Evolutionary conservation across 2,329 filamentous ascomycete genomes (phyloP).

Genomic region (Diaporthe citrichinensis): DNA sequence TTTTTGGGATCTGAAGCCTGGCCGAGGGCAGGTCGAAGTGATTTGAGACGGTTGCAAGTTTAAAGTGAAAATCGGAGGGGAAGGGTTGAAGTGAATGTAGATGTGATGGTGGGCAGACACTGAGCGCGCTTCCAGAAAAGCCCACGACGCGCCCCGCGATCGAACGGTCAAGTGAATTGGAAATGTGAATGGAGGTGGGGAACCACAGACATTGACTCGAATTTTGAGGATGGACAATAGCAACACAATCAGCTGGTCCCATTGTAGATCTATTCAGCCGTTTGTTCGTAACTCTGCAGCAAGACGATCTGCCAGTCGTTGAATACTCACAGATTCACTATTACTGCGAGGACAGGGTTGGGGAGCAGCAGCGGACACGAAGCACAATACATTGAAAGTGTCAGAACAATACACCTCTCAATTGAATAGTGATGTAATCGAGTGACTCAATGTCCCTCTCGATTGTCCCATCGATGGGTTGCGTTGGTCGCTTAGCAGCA

Average conservation of each 20-base stretch:
- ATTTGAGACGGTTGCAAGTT: background rate
- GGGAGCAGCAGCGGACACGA: background rate
- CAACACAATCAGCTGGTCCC: too few species aligned
- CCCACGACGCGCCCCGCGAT: background rate
- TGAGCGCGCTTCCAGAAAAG: background rate
- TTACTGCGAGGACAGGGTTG: background rate
- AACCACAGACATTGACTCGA: background rate
- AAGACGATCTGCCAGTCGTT: background rate
- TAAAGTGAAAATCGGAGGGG: background rate
- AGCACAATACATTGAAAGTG: background rate
- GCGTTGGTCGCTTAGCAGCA: background rate
- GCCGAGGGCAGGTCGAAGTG: background rate
- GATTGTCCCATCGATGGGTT: background rate
- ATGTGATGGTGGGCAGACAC: background rate
- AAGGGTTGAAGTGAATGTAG: background rate
- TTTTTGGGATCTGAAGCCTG: background rate
- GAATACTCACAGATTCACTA: conserved; percentile 1
- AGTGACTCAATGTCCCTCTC: background rate
- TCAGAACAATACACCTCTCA: background rate
- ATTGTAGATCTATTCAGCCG: too few species aligned
- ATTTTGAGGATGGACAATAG: background rate
- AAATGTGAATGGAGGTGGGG: background rate
- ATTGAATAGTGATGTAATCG: background rate
- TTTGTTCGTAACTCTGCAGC: background rate
- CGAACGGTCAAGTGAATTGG: background rate